Conservation (phyloP, 352 stramenopile species). For the Phytophthora pistaciae region DNA sequence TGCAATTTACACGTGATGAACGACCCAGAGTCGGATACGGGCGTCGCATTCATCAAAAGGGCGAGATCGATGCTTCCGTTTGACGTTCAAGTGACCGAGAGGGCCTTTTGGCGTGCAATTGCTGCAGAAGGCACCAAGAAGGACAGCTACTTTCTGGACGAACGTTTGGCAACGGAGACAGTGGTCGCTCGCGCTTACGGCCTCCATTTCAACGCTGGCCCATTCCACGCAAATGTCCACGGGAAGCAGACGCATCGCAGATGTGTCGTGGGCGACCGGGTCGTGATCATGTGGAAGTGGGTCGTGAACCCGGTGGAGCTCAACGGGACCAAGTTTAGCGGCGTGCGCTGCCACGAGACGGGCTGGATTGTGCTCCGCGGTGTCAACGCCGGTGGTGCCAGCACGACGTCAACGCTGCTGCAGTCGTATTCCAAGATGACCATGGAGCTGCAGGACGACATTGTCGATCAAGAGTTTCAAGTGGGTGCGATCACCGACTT, state of each 20-base stretch:
- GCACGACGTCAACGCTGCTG: constrained; percentile 36
- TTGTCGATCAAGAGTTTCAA: constrained; percentile 49
- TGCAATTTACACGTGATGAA: constrained; percentile 29
- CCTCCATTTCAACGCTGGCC: constrained; percentile 28
- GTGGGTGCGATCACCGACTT: constrained; percentile 49
- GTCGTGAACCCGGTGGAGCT: constrained; percentile 50
- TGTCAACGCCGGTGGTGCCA: background rate
- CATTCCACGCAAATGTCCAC: constrained; percentile 44
- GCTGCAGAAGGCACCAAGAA: constrained; percentile 32
- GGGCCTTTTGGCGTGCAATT: constrained; percentile 48
- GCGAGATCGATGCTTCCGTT: constrained; percentile 49
- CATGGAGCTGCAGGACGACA: constrained; percentile 58
- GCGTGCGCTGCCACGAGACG: constrained; percentile 42
- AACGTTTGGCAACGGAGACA: constrained; percentile 30
- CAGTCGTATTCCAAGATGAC: constrained; percentile 63
- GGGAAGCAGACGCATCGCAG: constrained; percentile 56
- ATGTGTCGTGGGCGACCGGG: constrained; percentile 35
- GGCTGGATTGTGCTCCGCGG: constrained; percentile 42
- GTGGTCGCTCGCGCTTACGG: constrained; percentile 32
- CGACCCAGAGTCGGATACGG: constrained; percentile 14
- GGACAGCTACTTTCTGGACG: constrained; percentile 41
- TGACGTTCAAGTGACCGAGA: constrained; percentile 36
- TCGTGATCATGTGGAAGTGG: constrained; percentile 61
- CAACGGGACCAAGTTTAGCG: constrained; percentile 36
- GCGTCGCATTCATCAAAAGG: constrained; percentile 45